Conservation (phyloP, 2,329 filamentous ascomycete genomes). For the Triangularia setosa region DNA sequence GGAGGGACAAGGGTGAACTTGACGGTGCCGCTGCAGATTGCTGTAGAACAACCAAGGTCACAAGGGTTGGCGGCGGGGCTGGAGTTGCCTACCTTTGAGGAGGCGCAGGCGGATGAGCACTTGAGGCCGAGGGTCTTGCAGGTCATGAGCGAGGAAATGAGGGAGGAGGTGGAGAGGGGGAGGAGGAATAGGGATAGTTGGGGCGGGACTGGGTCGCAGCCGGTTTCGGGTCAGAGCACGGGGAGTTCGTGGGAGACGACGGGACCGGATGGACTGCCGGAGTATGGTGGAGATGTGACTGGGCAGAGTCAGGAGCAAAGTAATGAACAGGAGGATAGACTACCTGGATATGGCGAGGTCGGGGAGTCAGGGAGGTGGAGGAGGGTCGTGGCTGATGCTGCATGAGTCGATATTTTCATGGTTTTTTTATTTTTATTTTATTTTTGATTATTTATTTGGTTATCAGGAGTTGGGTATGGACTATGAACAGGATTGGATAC, state of each 20-base stretch:
- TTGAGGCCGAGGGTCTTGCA: slow-evolving; percentile 5
- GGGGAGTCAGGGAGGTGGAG: background rate
- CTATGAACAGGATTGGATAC: background rate
- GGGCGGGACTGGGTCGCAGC: background rate
- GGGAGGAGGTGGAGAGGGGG: background rate
- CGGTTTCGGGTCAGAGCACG: background rate
- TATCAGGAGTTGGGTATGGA: too few species aligned
- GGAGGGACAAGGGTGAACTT: slow-evolving; percentile 41
- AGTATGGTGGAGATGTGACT: background rate
- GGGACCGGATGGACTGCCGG: background rate
- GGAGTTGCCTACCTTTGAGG: slow-evolving; percentile 49
- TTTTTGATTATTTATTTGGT: too few species aligned
- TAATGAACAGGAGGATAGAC: background rate
- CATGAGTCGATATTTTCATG: too few species aligned
- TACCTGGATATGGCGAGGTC: background rate
- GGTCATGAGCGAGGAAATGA: background rate
- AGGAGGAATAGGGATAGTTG: background rate
- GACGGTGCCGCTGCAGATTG: slow-evolving; percentile 49
- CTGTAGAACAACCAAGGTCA: slow-evolving; percentile 34
- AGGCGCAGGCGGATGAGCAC: slow-evolving; percentile 42
- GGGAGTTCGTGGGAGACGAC: background rate
- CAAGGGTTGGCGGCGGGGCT: background rate
- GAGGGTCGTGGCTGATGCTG: background rate
- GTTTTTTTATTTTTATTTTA: background rate
- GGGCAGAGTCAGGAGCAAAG: background rate